Conservation (phyloP, 768 basidiomycete genomes). For the Lactarius pseudohatsudake region DNA sequence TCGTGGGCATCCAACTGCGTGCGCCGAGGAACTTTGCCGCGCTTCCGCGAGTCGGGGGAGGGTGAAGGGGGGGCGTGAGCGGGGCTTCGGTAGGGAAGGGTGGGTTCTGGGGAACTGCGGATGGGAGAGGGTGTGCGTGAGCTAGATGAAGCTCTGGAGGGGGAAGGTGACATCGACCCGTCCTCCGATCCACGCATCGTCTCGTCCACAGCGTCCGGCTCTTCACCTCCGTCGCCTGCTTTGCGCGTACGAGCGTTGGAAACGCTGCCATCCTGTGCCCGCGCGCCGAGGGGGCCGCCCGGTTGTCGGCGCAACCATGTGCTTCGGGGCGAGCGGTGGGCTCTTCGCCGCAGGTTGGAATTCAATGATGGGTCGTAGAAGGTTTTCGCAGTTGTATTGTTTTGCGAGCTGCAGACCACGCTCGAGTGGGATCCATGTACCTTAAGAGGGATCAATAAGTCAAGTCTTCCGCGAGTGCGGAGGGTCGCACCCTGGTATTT, state of each 20-base stretch:
- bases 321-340: conserved; percentile 94
- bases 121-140: conserved; percentile 95
- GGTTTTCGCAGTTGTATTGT: conserved; percentile 88
- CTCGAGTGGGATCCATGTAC: conserved; percentile 98
- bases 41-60: conserved; percentile 43
- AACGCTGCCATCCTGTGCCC: conserved; percentile 29
- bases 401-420: conserved; percentile 81
- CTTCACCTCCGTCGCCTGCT: conserved; percentile 46
- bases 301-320: conserved; percentile 74
- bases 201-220: conserved; percentile 57
- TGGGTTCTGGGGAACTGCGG: conserved; percentile 53
- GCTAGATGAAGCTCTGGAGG: conserved; percentile 80
- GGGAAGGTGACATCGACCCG: conserved; percentile 87
- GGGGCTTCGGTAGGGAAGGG: conserved; percentile 40
- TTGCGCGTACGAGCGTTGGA: conserved; percentile 54
- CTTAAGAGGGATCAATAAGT: conserved; percentile 42
- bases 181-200: conserved; percentile 78
- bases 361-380: conserved; percentile 91
- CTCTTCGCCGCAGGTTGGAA: conserved; percentile 88
- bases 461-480: neutral
- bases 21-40: conserved; percentile 45
- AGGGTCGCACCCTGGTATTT: conserved; percentile 88
- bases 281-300: conserved; percentile 42
- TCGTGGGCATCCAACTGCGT: conserved; percentile 42
- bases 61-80: conserved; percentile 41